Base-by-base conservation (phyloP, 2,329 filamentous ascomycete species). In the Colletotrichum tabaci region DNA sequence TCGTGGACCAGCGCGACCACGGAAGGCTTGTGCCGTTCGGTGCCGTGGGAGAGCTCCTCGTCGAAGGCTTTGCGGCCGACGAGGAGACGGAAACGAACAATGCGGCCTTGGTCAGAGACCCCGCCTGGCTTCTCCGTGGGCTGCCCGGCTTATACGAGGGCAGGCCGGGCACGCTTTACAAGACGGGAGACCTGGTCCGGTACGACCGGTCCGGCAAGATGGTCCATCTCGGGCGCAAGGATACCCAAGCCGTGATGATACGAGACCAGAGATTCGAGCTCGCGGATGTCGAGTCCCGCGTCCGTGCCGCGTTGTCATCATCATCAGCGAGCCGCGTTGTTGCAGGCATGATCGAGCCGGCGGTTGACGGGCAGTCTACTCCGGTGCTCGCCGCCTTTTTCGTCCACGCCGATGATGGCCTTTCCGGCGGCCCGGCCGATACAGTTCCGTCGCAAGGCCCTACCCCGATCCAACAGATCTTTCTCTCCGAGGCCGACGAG, bases 21-120 rank as follows among this genome's bases (percentile, higher is more conserved):
- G 23, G 75, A 1, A 66, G 63, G 10, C 70, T 79, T 1, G 71
- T 71, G 1, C 75, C 78, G 0, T 49, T 75, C 16, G 78, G 78
- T 0, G 53, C 46, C 0, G 58, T 75, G 8, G 78, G 78, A 2
- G 78, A 80, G 35, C 42, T 46, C 3, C 15, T 46, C 1, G 44
- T 16, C 18, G 44, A 46, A 46, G 44, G 44, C 16, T 46, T 18
- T 16, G 4, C n/a, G 16, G 44, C 15, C 44, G 44, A 46, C 15
- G 44, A 46, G 16, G 44, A 46, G 23, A 26, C 23, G 23, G 23
- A 26, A 46, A 18, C 15, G 44, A 46, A 15, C 16, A 16, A 46
- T 1, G 16, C 16, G 2, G 15, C 13, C 15, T 46, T 46, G 15
- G 6, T n/a, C 44, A 46, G 15, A 46, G 44, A 46, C 15, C 44